Conservation (phyloP, 768 basidiomycete species). For the Russula foetens region DNA sequence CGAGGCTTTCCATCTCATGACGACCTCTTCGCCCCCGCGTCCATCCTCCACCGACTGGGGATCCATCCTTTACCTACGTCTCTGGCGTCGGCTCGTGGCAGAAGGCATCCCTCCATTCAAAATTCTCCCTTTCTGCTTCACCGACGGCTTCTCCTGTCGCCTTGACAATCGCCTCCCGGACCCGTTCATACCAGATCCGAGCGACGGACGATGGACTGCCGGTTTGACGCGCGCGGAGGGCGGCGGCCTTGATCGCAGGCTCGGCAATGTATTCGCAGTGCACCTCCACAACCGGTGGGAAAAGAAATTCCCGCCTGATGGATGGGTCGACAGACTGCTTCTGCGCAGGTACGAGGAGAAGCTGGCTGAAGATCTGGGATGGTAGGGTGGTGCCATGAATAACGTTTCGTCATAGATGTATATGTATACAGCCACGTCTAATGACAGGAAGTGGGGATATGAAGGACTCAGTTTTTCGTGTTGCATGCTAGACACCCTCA, state of each 20-base stretch:
- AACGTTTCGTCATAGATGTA: background rate
- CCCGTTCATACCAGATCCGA: conserved; percentile 52
- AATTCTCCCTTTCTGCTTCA: conserved; percentile 92
- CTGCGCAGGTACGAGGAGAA: conserved; percentile 49
- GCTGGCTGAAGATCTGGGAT: conserved; percentile 15
- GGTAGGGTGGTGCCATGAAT: background rate
- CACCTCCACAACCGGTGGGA: conserved; percentile 97
- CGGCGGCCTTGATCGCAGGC: conserved; percentile 51
- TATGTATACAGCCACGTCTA: background rate
- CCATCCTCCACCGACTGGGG: conserved; percentile 91
- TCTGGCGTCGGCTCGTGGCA: conserved; percentile 78
- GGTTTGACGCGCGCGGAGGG: conserved; percentile 53
- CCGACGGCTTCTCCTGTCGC: conserved; percentile 86
- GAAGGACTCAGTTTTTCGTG: background rate
- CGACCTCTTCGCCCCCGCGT: conserved; percentile 60
- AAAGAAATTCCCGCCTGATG: conserved; percentile 70
- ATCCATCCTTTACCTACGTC: conserved; percentile 80
- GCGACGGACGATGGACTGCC: conserved; percentile 57
- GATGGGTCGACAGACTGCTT: conserved; percentile 83
- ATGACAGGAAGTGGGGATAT: background rate
- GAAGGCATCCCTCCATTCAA: conserved; percentile 76
- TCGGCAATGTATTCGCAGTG: conserved; percentile 73
- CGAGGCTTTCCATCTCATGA: conserved; percentile 83
- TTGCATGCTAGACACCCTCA: no score
- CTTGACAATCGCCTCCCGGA: conserved; percentile 90